Conservation (phyloP, 768 basidiomycete species). For the Cystofilobasidium macerans region DNA sequence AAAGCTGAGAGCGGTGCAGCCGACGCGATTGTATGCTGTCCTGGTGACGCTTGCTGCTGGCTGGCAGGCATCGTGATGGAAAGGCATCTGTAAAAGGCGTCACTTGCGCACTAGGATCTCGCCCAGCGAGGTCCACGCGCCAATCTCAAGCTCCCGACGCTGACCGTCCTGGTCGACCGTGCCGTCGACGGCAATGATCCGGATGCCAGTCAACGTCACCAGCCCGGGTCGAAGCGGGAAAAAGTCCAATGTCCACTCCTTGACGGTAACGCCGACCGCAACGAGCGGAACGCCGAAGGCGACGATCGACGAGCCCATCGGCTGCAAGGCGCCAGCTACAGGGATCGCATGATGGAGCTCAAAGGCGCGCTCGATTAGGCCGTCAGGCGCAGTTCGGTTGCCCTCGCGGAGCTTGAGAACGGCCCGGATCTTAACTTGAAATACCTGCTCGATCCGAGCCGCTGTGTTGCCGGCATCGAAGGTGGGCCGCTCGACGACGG, state of each 20-base stretch:
- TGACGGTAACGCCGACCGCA: constrained; percentile 34
- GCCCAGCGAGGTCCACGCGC: constrained; percentile 56
- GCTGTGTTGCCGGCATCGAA: background rate
- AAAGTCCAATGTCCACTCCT: constrained; percentile 57
- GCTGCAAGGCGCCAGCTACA: constrained; percentile 4
- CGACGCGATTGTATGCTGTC: background rate
- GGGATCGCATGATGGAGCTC: constrained; percentile 42
- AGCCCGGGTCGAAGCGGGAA: constrained; percentile 53
- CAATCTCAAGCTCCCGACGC: constrained; percentile 39
- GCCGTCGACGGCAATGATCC: constrained; percentile 50
- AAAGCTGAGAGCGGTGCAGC: background rate
- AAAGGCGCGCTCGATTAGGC: constrained; percentile 24
- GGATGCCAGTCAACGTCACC: constrained; percentile 54
- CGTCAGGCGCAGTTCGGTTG: background rate
- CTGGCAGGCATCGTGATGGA: background rate
- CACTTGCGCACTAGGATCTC: constrained; percentile 53
- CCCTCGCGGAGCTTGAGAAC: background rate
- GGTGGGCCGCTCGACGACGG: background rate
- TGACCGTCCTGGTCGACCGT: constrained; percentile 27
- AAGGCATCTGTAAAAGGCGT: background rate
- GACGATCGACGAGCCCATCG: constrained; percentile 17
- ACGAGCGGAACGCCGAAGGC: constrained; percentile 35
- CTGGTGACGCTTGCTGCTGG: background rate
- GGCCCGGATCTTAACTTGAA: background rate
- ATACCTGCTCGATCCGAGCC: constrained; percentile 3